Conservation (phyloP, 1,284 basidiomycete genomes). For the Pseudozyma sp. region DNA sequence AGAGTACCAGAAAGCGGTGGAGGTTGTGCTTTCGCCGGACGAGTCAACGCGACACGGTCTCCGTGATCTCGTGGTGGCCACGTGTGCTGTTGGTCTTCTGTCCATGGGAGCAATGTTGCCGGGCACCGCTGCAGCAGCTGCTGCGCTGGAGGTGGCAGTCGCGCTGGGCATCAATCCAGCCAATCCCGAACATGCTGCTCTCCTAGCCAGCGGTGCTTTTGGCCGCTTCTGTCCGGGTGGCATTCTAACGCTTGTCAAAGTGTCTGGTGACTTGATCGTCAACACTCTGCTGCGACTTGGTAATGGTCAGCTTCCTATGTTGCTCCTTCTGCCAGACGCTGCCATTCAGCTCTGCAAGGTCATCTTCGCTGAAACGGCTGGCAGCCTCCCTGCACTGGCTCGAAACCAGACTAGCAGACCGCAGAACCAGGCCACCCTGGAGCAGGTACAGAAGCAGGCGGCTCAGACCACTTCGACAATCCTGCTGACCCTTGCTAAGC, state of each 20-base stretch:
- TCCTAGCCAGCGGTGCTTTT: slow-evolving; percentile 52
- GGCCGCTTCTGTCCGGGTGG: slow-evolving; percentile 54
- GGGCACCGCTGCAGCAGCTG: slow-evolving; percentile 43
- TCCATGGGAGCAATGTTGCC: slow-evolving; percentile 60
- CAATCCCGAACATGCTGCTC: slow-evolving; percentile 42
- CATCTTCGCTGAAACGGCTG: slow-evolving; percentile 56
- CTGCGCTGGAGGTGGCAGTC: slow-evolving; percentile 47
- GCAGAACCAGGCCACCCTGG: slow-evolving; percentile 24
- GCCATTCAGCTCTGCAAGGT: slow-evolving; percentile 48
- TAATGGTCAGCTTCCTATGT: slow-evolving; percentile 57
- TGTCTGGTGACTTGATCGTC: slow-evolving; percentile 55
- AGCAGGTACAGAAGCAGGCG: slow-evolving; percentile 65
- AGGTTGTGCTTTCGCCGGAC: slow-evolving; percentile 56
- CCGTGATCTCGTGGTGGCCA: slow-evolving; percentile 61
- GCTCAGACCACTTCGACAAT: slow-evolving; percentile 73
- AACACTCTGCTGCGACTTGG: slow-evolving; percentile 54
- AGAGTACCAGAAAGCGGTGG: slow-evolving; percentile 71
- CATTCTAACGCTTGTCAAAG: slow-evolving; percentile 56
- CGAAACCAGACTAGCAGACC: slow-evolving; percentile 6
- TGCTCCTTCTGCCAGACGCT: slow-evolving; percentile 60
- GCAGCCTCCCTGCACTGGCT: slow-evolving; percentile 52
- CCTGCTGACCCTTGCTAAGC: slow-evolving; percentile 74
- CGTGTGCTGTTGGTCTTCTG: slow-evolving; percentile 60
- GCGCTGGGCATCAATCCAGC: slow-evolving; percentile 56
- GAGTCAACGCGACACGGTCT: slow-evolving; percentile 42